Evolutionary conservation across 2,329 filamentous ascomycete species (phyloP).

Genomic region (Sporothrix pallida): DNA sequence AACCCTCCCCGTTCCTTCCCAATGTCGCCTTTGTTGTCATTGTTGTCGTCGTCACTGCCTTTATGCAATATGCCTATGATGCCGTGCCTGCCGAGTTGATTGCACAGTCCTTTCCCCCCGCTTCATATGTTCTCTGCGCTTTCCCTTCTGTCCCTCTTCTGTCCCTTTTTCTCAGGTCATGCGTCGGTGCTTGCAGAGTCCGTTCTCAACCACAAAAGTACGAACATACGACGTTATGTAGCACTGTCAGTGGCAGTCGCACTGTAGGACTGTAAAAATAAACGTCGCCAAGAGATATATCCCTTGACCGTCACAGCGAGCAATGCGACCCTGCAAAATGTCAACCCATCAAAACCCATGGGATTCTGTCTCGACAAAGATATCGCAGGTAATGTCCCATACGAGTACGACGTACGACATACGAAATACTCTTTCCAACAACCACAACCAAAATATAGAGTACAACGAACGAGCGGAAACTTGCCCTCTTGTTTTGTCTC

Average conservation of each 20-base stretch:
- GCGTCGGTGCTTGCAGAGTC: neutral
- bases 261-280: neutral
- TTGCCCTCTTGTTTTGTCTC: no score
- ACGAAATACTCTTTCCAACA: no score
- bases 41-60: neutral
- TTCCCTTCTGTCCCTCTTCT: neutral
- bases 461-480: no score
- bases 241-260: neutral
- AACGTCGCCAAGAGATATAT: neutral
- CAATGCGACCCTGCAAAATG: slow-evolving; percentile 9
- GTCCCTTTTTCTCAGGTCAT: neutral
- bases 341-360: neutral
- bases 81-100: neutral
- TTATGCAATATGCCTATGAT: neutral
- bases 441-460: no score
- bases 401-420: no score
- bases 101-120: neutral
- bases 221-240: slow-evolving; percentile 13
- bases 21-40: neutral
- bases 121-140: neutral
- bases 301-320: neutral
- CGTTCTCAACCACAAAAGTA: slow-evolving; percentile 5
- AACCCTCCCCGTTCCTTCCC: neutral
- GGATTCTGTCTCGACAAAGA: no score
- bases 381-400: neutral